Evolutionary conservation across 169 alveolate genomes (phyloP).

Genomic region (Perkinsus marinus): DNA sequence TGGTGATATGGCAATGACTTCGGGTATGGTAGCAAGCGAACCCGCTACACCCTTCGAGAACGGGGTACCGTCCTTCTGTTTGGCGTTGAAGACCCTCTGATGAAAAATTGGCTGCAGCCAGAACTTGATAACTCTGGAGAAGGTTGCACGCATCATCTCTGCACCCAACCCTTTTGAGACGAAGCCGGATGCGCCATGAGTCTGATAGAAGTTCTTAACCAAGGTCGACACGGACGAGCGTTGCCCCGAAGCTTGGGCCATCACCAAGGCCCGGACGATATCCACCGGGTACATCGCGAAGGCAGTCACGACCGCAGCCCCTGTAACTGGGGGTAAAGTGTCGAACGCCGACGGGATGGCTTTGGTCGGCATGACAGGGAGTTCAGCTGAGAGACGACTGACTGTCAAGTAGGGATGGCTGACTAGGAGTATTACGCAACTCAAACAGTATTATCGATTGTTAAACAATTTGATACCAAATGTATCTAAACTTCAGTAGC

Average conservation of each 20-base stretch:
- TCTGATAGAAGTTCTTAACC: neutral
- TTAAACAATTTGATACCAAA: neutral
- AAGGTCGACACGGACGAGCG: neutral
- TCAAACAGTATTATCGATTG: neutral
- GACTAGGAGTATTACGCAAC: neutral
- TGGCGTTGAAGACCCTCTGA: neutral
- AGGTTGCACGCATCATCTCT: constrained; percentile 6
- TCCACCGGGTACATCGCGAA: constrained; percentile 11
- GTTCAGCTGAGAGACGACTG: neutral
- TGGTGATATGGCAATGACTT: constrained; percentile 2
- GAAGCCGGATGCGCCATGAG: constrained; percentile 10
- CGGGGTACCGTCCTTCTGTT: constrained; percentile 8
- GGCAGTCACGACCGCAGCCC: constrained; percentile 8
- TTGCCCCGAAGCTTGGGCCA: constrained; percentile 1
- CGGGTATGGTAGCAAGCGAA: constrained; percentile 12
- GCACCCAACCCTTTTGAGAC: constrained; percentile 13
- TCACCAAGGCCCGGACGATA: constrained; percentile 6
- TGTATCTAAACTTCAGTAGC: neutral
- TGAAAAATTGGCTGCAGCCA: constrained; percentile 15
- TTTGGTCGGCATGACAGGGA: neutral
- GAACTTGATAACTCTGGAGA: constrained; percentile 5
- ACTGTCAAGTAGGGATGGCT: neutral
- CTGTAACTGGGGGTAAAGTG: constrained; percentile 6
- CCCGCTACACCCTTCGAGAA: constrained; percentile 12
- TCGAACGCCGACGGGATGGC: neutral